phyloP scores from a whole-genome alignment of 768 basidiomycete genomes.

The Rhodotorula graminis region DNA sequence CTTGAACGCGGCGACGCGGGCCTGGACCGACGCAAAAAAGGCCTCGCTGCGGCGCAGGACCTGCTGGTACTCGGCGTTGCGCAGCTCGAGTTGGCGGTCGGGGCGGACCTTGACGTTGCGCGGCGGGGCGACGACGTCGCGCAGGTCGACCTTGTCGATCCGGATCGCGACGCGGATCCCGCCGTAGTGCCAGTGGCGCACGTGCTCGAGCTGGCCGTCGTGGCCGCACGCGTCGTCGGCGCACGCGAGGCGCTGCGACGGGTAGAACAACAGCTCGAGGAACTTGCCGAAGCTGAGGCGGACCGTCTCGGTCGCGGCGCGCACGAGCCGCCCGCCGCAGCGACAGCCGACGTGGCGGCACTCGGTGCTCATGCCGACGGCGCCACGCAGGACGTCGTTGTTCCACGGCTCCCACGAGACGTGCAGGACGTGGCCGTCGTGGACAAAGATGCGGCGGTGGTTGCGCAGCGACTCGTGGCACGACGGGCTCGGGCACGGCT shows the following conservation, averaged over 20 bases:
- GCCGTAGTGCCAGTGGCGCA: constrained; percentile 74
- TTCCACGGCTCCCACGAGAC: constrained; percentile 52
- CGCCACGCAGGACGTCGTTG: constrained; percentile 56
- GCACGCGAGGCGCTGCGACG: constrained; percentile 67
- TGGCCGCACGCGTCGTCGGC: constrained; percentile 87
- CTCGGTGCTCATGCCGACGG: constrained; percentile 81
- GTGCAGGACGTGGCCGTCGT: constrained; percentile 74
- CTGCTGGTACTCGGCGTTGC: constrained; percentile 81
- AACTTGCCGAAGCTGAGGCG: constrained; percentile 93
- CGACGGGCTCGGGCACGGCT: constrained; percentile 70
- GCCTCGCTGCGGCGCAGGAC: constrained; percentile 64
- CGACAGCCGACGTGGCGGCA: constrained; percentile 47
- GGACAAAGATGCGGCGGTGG: constrained; percentile 86
- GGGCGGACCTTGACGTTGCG: constrained; percentile 78
- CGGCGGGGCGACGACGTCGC: constrained; percentile 84
- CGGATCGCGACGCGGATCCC: constrained; percentile 62
- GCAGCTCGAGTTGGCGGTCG: constrained; percentile 80
- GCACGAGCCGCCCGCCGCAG: constrained; percentile 78
- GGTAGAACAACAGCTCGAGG: constrained; percentile 92
- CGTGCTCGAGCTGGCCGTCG: constrained; percentile 87
- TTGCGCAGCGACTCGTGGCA: constrained; percentile 74
- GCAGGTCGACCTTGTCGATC: constrained; percentile 71
- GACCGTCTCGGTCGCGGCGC: constrained; percentile 83
- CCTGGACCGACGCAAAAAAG: constrained; percentile 51
- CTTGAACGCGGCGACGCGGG: constrained; percentile 44